These are phyloP conservation scores for Silene uniflora DNA, from an alignment of 148 eudicot genomes.

Conservation along the genomic window DNA sequence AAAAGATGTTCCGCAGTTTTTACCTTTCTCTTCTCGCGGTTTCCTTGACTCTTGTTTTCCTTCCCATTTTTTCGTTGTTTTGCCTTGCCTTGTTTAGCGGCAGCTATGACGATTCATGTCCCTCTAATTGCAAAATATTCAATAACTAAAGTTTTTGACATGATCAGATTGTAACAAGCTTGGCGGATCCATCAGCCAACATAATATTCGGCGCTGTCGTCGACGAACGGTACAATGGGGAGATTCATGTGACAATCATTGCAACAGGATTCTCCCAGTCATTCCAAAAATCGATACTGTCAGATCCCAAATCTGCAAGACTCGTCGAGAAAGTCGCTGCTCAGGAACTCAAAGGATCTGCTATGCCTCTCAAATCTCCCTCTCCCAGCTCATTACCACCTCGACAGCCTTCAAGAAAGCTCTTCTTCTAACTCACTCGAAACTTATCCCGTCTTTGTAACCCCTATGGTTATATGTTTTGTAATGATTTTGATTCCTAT, in stretches of 20 bases:
- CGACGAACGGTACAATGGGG: constrained; percentile 94
- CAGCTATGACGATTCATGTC: no score
- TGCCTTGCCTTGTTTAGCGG: background rate
- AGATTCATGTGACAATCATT: constrained; percentile 87
- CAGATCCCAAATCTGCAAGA: constrained; percentile 73
- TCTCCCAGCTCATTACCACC: constrained; percentile 43
- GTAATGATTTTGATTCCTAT: constrained; percentile 18
- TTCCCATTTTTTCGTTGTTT: background rate
- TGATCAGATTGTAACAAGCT: constrained; percentile 80
- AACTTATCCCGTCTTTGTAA: background rate
- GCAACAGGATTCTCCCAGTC: constrained; percentile 96
- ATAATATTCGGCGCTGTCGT: constrained; percentile 99
- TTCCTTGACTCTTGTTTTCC: background rate
- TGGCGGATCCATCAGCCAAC: constrained; percentile 97
- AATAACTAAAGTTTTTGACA: background rate
- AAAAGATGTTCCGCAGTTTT: no score
- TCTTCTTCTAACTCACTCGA: constrained; percentile 52
- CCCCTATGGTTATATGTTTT: constrained; percentile 2
- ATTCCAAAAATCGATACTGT: constrained; percentile 76
- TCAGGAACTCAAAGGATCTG: constrained; percentile 44
- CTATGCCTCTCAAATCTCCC: constrained; percentile 27
- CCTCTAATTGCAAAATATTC: no score
- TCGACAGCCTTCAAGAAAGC: constrained; percentile 51
- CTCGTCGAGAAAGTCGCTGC: constrained; percentile 43
- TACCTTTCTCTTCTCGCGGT: background rate